Conservation (phyloP, 2,329 filamentous ascomycete species). For the Cyanodermella asteris region DNA sequence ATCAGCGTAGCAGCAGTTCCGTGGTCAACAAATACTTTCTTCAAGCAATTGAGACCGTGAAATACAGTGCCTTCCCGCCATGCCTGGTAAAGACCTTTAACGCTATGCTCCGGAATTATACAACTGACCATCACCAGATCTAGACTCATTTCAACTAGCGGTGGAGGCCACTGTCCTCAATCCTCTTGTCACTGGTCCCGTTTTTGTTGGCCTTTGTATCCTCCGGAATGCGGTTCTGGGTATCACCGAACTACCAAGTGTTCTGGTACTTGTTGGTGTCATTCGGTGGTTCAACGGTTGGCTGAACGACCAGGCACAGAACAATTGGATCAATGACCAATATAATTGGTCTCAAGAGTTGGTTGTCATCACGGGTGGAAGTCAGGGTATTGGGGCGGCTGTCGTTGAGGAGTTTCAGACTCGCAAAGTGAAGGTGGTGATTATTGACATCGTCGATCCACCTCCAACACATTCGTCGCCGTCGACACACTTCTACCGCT, state of each 20-base stretch:
- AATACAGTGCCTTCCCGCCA: too few relatives aligned
- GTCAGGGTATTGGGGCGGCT: conserved; percentile 47
- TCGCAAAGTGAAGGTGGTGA: conserved; percentile 42
- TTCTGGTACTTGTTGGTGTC: conserved; percentile 31
- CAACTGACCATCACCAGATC: too few relatives aligned
- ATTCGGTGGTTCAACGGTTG: conserved; percentile 26
- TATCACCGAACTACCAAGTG: conserved; percentile 31
- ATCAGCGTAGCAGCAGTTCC: too few relatives aligned
- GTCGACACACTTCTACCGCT: conserved; percentile 43
- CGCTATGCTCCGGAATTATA: too few relatives aligned
- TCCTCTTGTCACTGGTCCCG: too few relatives aligned
- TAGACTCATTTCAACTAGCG: too few relatives aligned
- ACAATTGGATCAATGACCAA: conserved; percentile 18
- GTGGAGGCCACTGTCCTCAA: too few relatives aligned
- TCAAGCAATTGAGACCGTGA: too few relatives aligned
- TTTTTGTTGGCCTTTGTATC: too few relatives aligned
- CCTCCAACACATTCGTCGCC: conserved; percentile 13
- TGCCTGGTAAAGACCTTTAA: too few relatives aligned
- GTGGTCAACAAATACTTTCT: too few relatives aligned
- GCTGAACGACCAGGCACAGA: conserved; percentile 27
- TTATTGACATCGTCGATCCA: conserved; percentile 53
- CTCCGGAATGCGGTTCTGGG: too few relatives aligned
- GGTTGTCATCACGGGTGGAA: conserved; percentile 53
- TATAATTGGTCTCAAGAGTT: conserved; percentile 42
- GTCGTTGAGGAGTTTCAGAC: conserved; percentile 45